Base-by-base conservation (phyloP, 345 rosid genomes). In the Iberis pinnata region DNA sequence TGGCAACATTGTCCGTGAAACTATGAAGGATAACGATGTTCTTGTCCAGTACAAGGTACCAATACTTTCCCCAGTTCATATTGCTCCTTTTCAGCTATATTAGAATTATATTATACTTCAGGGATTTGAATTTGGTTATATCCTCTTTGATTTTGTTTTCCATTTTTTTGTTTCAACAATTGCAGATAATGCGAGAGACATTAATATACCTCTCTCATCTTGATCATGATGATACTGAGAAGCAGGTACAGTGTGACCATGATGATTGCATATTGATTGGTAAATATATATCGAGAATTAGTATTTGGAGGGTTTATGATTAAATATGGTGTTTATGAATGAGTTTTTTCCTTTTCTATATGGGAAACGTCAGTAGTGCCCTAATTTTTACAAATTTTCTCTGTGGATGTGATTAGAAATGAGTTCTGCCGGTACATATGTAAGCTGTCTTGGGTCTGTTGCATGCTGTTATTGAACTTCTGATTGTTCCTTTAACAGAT, bases 11-110 rank as follows among this genome's bases (percentile, higher is more conserved):
- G 99, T 88, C 44, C 92, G 96, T 54, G 97, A 86, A 81, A 93
- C 99, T 43, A 66, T 93, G 99, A 93, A 93, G 70, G 99, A 93
- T 76, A 88, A 93, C 53, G 99, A 93, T 80, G 95, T 93, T 61
- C 99, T 88, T 65, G 97, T 93, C 58, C 99, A 93, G 49, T 93
- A 88, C 41, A 93, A 93, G 95, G 99, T 92, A 16, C 53, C 35
- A 10, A 38, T 56, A 47, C n/a, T 24, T 49, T 12, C 47, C 29
- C 22, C 51, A 24, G 31, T 46, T 38, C 45, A 29, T 38, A 8
- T 16, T 37, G 7, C 52, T 50, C 4, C 20, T 51, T 41, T 50
- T 65, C 38, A 58, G 40, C n/a, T 43, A 43, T 32, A n/a, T 14
- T 32, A 43, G 31, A 56, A 47, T 7, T 40, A 40, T 49, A 25